Evolutionary conservation across 2,329 filamentous ascomycete genomes (phyloP), one percentile per base, ranked within the genome.

Genomic region (Anthostomella pinea): DNA sequence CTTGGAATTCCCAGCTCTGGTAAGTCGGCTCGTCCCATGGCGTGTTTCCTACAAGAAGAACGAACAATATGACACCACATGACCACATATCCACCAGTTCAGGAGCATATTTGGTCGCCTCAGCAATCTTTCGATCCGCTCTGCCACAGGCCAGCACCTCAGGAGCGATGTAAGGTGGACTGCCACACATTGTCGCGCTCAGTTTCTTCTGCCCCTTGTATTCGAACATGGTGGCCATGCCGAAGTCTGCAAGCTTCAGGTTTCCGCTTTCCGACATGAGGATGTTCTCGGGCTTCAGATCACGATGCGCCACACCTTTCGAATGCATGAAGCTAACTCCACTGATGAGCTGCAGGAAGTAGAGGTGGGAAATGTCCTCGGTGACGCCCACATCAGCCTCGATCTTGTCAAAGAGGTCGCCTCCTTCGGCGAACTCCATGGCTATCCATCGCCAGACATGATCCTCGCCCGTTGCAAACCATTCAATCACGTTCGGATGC

Each of bases 321-420:
- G 86, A 87, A 66, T 98, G 93, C 77, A 97, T 94, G 67, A 90
- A 98, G 57, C 84, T 84, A 45, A 97, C 86, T 7, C 91, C 93
- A 58, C 82, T 82, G 52, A 97, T 77, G 44, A 98, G 77, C 66
- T 98, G 93, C 3, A 83, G 77, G 62, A 98, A 98, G 69, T 97
- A 98, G 44, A 96, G 80, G 60, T 98, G 94, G 21, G 93, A 91
- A 58, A 98, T 88, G 59, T 97, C 87, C 62, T 95, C 82, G 6
- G 84, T 79, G n/a, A 97, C 88, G 30, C 93, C 93, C 28, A 91
- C 87, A 62, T 98, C 93, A 13, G 93, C 90, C 67, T 98, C 94
- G 53, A 98, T 97, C 71, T 98, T 98, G 79, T 98, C 93, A 63
- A 98, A 98, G 6, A 98, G 73, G 60, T 98, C 93, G 8, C 93